Conservation (phyloP, 768 basidiomycete species). For the Tricholoma hemisulphureum region DNA sequence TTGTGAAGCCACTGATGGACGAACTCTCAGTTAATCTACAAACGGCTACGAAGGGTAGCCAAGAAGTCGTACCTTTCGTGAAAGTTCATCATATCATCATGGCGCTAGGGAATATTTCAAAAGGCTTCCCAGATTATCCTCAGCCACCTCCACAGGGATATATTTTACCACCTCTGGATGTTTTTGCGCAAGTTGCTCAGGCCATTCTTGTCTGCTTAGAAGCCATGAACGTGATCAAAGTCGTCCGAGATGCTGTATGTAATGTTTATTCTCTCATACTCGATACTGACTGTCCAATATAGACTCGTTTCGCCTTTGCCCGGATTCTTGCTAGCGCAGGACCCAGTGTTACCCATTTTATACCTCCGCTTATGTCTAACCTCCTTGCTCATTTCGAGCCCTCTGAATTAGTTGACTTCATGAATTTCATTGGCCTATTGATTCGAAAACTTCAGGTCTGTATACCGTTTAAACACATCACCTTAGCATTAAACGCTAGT, state of each 20-base stretch:
- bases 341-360: slow-evolving; percentile 78
- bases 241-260: slow-evolving; percentile 89
- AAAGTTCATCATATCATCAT: slow-evolving; percentile 91
- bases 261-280: background rate
- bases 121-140: slow-evolving; percentile 94
- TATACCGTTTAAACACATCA: background rate
- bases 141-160: slow-evolving; percentile 64
- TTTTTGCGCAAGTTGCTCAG: slow-evolving; percentile 84
- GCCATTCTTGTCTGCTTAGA: slow-evolving; percentile 85
- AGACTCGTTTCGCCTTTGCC: slow-evolving; percentile 94
- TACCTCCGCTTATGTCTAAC: slow-evolving; percentile 85
- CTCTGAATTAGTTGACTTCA: slow-evolving; percentile 89
- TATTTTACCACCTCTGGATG: slow-evolving; percentile 66
- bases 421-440: slow-evolving; percentile 90
- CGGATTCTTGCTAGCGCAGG: slow-evolving; percentile 90
- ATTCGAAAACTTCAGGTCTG: slow-evolving; percentile 87
- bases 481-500: background rate
- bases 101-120: slow-evolving; percentile 91
- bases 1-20: slow-evolving; percentile 79
- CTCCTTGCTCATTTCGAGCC: slow-evolving; percentile 92
- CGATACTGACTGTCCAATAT: slow-evolving; percentile 9
- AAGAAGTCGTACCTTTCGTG: slow-evolving; percentile 77
- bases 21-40: slow-evolving; percentile 62
- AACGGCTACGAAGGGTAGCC: slow-evolving; percentile 51
- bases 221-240: slow-evolving; percentile 81